phyloP scores from a whole-genome alignment of 106 monocot species.

The Chionographis japonica region DNA sequence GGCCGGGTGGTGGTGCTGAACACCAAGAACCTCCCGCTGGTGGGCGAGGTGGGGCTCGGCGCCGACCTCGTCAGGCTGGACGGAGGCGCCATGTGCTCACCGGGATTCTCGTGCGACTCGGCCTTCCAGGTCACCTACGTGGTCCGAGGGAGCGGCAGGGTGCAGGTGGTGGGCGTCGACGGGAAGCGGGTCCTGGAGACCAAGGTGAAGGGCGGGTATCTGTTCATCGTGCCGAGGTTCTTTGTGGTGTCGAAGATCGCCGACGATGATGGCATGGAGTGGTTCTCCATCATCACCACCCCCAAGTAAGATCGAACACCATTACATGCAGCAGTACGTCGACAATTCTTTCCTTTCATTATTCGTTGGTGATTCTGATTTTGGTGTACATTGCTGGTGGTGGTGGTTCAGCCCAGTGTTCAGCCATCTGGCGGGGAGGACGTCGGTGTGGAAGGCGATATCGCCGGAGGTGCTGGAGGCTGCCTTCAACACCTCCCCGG shows the following conservation, averaged over 20 bases:
- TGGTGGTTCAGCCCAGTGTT: slow-evolving; percentile 65
- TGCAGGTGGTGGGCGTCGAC: slow-evolving; percentile 72
- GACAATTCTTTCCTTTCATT: background rate
- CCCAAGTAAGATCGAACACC: slow-evolving; percentile 47
- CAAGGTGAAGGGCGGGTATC: slow-evolving; percentile 32
- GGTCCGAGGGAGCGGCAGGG: slow-evolving; percentile 63
- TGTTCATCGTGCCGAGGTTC: slow-evolving; percentile 90
- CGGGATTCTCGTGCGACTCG: slow-evolving; percentile 85
- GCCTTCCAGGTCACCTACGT: slow-evolving; percentile 86
- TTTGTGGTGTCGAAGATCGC: slow-evolving; percentile 92
- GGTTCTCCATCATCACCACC: slow-evolving; percentile 94
- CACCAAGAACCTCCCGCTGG: slow-evolving; percentile 71
- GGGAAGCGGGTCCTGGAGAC: slow-evolving; percentile 77
- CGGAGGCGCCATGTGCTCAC: slow-evolving; percentile 81
- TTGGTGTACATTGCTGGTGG: background rate
- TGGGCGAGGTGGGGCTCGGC: slow-evolving; percentile 67
- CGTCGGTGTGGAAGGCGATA: slow-evolving; percentile 82
- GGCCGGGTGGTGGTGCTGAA: slow-evolving; percentile 89
- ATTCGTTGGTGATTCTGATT: background rate
- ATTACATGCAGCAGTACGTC: background rate
- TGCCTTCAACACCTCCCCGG: slow-evolving; percentile 57
- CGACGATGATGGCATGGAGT: slow-evolving; percentile 61
- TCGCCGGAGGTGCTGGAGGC: slow-evolving; percentile 75
- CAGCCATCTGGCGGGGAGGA: slow-evolving; percentile 77
- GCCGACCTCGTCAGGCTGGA: slow-evolving; percentile 74